Evolutionary conservation across 805 yeast species (phyloP).

Genomic region (Candida hispaniensis): DNA sequence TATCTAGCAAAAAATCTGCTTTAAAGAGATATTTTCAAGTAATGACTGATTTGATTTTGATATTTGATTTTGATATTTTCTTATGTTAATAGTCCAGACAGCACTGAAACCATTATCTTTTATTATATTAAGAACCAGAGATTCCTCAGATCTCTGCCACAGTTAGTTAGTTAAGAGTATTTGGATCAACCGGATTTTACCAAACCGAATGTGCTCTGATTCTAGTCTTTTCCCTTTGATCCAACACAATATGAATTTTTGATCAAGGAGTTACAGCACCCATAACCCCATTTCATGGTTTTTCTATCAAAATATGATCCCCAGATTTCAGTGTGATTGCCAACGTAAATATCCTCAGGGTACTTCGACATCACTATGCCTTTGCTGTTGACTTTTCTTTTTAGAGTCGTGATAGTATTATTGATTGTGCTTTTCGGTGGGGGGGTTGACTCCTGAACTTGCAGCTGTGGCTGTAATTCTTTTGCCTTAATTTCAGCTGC

Average conservation of each 20-base stretch:
- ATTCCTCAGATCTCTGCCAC: too few species aligned
- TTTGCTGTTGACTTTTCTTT: not conserved
- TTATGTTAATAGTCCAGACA: too few species aligned
- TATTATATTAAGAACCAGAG: too few species aligned
- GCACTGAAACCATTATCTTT: too few species aligned
- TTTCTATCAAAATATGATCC: conserved; percentile 34
- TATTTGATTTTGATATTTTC: too few species aligned
- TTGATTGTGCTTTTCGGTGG: too few species aligned
- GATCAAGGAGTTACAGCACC: conserved; percentile 33
- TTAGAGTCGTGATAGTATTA: not conserved
- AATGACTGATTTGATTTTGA: too few species aligned
- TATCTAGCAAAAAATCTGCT: too few species aligned
- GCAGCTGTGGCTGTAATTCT: conserved; percentile 28
- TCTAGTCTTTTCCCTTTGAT: conserved; percentile 19
- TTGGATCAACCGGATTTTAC: conserved; percentile 2
- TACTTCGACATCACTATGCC: conserved; percentile 25
- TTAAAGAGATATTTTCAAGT: too few species aligned
- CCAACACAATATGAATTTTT: conserved; percentile 31
- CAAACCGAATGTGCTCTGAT: conserved; percentile 6
- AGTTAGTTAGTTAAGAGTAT: too few species aligned
- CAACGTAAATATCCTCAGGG: conserved; percentile 31
- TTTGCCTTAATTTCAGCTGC: conserved; percentile 33
- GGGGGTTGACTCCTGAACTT: conserved; percentile 22
- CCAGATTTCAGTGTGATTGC: conserved; percentile 35
- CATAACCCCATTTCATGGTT: conserved; percentile 37